A percentile compares a stretch with the other conserved stretches of the same genome.
These are phyloP conservation scores for Penicillium odoratum DNA, from an alignment of 495 filamentous ascomycete genomes.

Conservation along the genomic window DNA sequence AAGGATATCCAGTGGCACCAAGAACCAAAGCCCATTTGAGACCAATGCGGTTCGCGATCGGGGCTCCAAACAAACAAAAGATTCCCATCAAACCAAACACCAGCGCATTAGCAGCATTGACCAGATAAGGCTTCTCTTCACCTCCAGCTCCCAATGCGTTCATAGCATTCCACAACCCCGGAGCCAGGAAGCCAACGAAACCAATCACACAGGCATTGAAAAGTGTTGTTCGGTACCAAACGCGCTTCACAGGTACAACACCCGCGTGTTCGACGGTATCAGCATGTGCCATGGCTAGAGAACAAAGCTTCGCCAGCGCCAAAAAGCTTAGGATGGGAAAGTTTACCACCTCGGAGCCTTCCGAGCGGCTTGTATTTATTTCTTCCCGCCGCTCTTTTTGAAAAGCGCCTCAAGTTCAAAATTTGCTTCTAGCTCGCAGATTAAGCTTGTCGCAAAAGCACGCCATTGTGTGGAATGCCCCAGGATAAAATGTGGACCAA, in stretches of 20 bases:
- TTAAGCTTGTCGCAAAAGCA: neutral
- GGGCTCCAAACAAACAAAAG: conserved; percentile 55
- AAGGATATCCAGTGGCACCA: conserved; percentile 47
- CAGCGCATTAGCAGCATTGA: conserved; percentile 64
- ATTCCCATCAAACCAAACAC: conserved; percentile 58
- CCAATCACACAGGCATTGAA: conserved; percentile 54
- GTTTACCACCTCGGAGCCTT: neutral
- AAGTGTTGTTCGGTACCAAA: conserved; percentile 60
- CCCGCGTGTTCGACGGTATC: conserved; percentile 6
- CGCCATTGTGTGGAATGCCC: neutral
- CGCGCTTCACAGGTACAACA: conserved; percentile 14
- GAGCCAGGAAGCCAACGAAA: conserved; percentile 36
- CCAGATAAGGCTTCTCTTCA: conserved; percentile 54
- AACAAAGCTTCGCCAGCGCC: neutral
- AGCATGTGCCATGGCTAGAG: neutral
- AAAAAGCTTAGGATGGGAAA: neutral
- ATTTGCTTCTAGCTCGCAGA: neutral
- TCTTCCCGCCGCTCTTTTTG: neutral
- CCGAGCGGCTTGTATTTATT: neutral
- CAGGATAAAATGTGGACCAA: neutral
- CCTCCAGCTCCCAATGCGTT: conserved; percentile 66
- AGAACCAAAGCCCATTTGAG: conserved; percentile 60
- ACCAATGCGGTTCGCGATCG: conserved; percentile 59
- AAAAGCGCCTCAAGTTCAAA: neutral
- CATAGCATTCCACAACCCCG: conserved; percentile 55